phyloP scores from a whole-genome alignment of 352 stramenopile species.

The Pythium periplocum region DNA sequence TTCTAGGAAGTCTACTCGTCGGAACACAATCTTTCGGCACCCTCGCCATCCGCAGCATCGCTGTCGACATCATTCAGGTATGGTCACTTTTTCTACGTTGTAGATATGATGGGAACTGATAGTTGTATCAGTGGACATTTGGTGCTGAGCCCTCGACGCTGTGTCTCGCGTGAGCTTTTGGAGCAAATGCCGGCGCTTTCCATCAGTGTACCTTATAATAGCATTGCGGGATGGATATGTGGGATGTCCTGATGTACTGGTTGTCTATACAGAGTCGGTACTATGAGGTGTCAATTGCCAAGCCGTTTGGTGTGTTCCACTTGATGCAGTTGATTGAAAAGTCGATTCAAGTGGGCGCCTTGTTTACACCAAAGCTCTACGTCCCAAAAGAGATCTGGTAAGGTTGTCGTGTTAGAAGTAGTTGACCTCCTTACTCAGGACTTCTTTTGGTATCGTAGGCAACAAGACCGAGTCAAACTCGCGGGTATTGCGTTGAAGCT shows the following conservation, averaged over 20 bases:
- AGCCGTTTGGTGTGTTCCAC: slow-evolving; percentile 69
- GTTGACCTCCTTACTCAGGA: no score
- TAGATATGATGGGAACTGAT: no score
- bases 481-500: slow-evolving; percentile 55
- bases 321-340: slow-evolving; percentile 80
- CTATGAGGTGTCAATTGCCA: slow-evolving; percentile 41
- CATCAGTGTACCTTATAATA: slow-evolving; percentile 29
- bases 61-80: background rate
- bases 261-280: slow-evolving; percentile 35
- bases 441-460: slow-evolving; percentile 15
- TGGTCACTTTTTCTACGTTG: no score
- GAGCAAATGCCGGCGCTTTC: slow-evolving; percentile 66
- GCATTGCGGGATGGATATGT: background rate
- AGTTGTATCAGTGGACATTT: slow-evolving; percentile 2
- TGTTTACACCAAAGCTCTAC: slow-evolving; percentile 71
- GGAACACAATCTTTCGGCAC: slow-evolving; percentile 3
- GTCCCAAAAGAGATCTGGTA: slow-evolving; percentile 77
- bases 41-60: slow-evolving; percentile 3
- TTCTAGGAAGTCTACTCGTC: background rate
- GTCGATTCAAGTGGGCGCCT: slow-evolving; percentile 64
- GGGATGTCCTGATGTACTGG: background rate
- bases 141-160: slow-evolving; percentile 35
- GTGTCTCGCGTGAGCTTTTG: slow-evolving; percentile 61
- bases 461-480: slow-evolving; percentile 62
- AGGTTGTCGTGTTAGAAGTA: background rate